Evolutionary conservation across 345 rosid species (phyloP), one percentile per base, ranked within the genome.

Genomic region (Cardamine chenopodiifolia): DNA sequence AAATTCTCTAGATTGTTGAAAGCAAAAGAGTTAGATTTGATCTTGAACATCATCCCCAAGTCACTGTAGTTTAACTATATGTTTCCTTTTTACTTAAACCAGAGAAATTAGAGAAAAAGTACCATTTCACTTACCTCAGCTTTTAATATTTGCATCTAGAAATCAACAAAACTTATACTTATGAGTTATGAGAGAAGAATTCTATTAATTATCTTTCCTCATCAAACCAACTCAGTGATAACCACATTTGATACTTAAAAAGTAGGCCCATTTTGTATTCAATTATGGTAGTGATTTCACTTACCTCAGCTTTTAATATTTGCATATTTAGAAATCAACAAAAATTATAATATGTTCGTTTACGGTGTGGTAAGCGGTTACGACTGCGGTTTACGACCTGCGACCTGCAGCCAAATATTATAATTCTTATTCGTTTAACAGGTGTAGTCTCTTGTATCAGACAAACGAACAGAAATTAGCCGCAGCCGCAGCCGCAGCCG

Each of bases 21-120:
- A 31, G 13, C 17, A 59, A 34, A 59, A 34, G 26, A 11, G 45
- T 59, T 59, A 59, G 64, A 59, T 34, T 34, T 59, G 45, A 59
- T 19, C 17, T 34, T 18, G 11, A 58, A 1, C 26, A 34, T 34
- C 26, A 34, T 18, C 45, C 45, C 11, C 18, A 58, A 58, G 26
- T 8, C 44, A 18, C 2, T 12, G 20, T 59, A 34, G 63, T 34
- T 35, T 35, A 59, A 59, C 17, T 59, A 34, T 19, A 6, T 19
- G 66, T 22, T 60, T 37, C 11, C 6, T 60, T 60, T 59, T 7
- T 13, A 37, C 48, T 20, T 1, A 13, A 13, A 20, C 47, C 10
- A 35, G 47, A 35, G 12, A 35, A 35, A 35, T 37, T 60, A 34
- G 28, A 60, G 29, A 19, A 19, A 19, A 12, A 60, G 11, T 34